A percentile compares a stretch with the other conserved stretches of the same genome.
These are phyloP conservation scores for Rhizophagus clarus DNA, from an alignment of 192 early-diverging fungal genomes.

Conservation along the genomic window DNA sequence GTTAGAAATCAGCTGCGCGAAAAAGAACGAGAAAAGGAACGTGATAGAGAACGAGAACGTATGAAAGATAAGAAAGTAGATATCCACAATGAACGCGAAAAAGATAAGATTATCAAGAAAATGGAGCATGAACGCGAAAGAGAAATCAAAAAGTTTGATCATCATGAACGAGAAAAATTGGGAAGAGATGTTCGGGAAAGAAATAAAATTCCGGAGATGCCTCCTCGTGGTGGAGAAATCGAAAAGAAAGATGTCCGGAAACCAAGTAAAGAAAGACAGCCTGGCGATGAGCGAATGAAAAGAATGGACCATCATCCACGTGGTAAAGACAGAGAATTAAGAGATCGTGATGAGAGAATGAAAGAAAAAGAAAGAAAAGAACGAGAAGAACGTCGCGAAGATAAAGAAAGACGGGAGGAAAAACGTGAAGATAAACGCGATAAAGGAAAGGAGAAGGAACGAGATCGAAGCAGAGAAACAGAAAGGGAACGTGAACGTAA, in stretches of 20 bases:
- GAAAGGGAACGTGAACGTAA: constrained; percentile 9
- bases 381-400: constrained; percentile 16
- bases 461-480: neutral
- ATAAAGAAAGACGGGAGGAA: constrained; percentile 1
- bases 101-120: neutral
- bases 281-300: constrained; percentile 3
- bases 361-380: constrained; percentile 13
- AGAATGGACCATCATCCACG: constrained; percentile 10
- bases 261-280: neutral
- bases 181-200: neutral
- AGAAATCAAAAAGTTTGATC: constrained; percentile 6
- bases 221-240: neutral
- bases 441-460: constrained; percentile 1
- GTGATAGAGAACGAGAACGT: neutral
- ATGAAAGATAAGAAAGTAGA: neutral
- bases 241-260: constrained; percentile 1
- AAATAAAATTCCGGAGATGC: neutral
- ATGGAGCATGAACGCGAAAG: neutral
- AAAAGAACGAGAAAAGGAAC: constrained; percentile 17
- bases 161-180: constrained; percentile 14
- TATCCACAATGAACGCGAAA: neutral
- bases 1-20: neutral
- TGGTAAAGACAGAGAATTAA: neutral
- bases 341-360: constrained; percentile 16
- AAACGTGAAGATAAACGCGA: neutral